Evolutionary conservation across 1,139 yeast species (phyloP).

Genomic region (Pichia sp.): DNA sequence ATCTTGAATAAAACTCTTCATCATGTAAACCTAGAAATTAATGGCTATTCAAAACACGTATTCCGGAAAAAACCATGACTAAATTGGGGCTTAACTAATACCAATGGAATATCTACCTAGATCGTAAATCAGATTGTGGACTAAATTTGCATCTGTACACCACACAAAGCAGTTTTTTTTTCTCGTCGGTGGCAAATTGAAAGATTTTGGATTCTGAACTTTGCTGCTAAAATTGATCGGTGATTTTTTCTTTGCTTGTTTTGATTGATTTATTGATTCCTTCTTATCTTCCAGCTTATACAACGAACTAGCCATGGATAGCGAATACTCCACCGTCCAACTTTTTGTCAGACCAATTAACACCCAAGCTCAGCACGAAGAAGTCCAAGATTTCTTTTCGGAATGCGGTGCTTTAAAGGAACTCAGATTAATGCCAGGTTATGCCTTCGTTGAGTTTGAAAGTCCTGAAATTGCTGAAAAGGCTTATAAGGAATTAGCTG

Average conservation of each 20-base stretch:
- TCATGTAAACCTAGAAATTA: background rate
- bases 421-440: constrained; percentile 66
- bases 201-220: background rate
- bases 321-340: constrained; percentile 39
- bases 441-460: constrained; percentile 69
- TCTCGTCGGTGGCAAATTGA: background rate
- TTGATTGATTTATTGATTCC: background rate
- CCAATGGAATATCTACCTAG: too few relatives aligned
- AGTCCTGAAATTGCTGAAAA: constrained; percentile 56
- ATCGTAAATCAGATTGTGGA: too few relatives aligned
- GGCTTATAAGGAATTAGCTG: constrained; percentile 58
- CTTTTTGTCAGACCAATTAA: constrained; percentile 50
- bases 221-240: background rate
- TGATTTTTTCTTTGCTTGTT: background rate
- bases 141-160: background rate
- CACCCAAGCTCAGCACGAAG: constrained; percentile 46
- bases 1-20: background rate
- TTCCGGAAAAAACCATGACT: too few relatives aligned
- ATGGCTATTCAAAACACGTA: background rate
- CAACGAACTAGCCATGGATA: constrained; percentile 2
- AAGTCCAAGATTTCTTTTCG: constrained; percentile 60
- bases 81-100: too few relatives aligned
- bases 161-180: background rate
- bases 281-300: background rate
- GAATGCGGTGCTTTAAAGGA: constrained; percentile 61